Evolutionary conservation across 2,329 filamentous ascomycete species (phyloP), one percentile per base, ranked within the genome.

Genomic region (Pseudogymnoascus sp.): DNA sequence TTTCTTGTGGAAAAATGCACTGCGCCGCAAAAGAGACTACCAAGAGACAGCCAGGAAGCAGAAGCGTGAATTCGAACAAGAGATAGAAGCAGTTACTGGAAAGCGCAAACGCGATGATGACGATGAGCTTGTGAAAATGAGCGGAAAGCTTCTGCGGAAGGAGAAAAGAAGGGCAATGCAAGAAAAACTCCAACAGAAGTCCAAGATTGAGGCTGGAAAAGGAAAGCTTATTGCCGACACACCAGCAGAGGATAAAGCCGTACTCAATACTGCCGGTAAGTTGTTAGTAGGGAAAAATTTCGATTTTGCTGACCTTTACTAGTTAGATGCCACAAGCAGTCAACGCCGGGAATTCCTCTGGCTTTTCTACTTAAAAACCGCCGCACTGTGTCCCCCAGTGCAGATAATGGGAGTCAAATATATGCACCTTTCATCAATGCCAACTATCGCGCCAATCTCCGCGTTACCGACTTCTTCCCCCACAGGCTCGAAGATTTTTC

Each of bases 381-480:
- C 59, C 58, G 33, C 33, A 39, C 12, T 41, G n/a, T 60, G 5
- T 2, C 26, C 49, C 5, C n/a, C 19, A 19, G 10, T 52, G 61
- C 69, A 14, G 68, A n/a, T 68, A 43, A 72, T 1, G 78, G 77
- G 38, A 58, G 68, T 12, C 65, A 23, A 69, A 39, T 71, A 1
- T 76, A 69, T 2, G 70, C 92, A 0, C 90, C 92, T 0, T 96
- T 96, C 69, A 80, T 86, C 63, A 91, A 92, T 69, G 77, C 81
- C 63, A 89, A 85, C 43, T 92, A 92, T 71, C 83, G 85, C 55
- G 78, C 84, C 21, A 79, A 81, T 35, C 86, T 90, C 37, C 87
- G 90, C n/a, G 87, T 96, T 1, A 81, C 96, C 37, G 90, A 96
- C 74, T 97, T 90, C 72, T 84, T 81, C 63, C 93, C 93, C 0